phyloP scores from a whole-genome alignment of 169 alveolate species.

The Plasmodium fragile region DNA sequence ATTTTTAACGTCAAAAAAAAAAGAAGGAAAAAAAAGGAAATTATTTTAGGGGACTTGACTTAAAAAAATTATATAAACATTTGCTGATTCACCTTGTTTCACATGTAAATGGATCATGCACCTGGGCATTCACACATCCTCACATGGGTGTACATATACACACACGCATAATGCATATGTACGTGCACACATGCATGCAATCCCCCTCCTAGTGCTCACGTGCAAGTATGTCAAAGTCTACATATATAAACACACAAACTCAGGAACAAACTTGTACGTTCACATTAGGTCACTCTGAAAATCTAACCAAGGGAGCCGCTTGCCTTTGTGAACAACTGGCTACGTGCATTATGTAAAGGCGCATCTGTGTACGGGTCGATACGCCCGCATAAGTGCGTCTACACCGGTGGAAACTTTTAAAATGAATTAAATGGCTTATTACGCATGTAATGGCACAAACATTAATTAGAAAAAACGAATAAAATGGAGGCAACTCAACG shows the following conservation, averaged over 20 bases:
- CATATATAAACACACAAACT: background rate
- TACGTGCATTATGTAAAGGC: background rate
- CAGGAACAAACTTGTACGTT: constrained; percentile 10
- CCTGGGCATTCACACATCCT: background rate
- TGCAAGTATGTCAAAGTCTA: background rate
- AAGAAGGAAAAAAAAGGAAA: background rate
- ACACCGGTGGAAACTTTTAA: background rate
- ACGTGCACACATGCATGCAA: background rate
- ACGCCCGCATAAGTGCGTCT: background rate
- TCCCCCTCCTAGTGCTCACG: background rate
- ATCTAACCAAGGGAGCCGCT: background rate
- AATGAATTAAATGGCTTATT: constrained; percentile 32
- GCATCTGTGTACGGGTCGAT: background rate
- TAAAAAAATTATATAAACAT: constrained; percentile 27
- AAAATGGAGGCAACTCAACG: background rate
- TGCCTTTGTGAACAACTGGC: background rate
- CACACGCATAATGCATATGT: background rate
- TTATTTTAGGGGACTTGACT: constrained; percentile 27
- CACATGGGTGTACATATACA: background rate
- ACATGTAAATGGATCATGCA: background rate
- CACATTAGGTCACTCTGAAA: background rate
- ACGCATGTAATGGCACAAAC: constrained; percentile 39
- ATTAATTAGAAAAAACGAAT: constrained; percentile 33
- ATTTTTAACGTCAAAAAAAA: constrained; percentile 17
- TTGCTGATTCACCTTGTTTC: constrained; percentile 1